phyloP scores from a whole-genome alignment of 2,329 filamentous ascomycete species.

The Aaosphaeria pasadenensis region DNA sequence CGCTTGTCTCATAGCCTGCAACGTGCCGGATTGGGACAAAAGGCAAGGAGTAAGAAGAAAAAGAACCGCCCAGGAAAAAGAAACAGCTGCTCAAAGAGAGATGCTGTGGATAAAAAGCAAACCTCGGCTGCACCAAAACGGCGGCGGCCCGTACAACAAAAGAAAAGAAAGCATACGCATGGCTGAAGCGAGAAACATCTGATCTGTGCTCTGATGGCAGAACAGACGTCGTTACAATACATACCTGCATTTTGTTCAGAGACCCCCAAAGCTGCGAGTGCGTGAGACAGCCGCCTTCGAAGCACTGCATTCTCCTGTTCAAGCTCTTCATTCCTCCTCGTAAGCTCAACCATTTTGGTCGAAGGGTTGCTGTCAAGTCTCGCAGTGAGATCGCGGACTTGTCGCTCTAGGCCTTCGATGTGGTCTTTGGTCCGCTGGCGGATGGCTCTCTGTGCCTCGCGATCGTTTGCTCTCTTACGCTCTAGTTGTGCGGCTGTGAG shows the following conservation, averaged over 20 bases:
- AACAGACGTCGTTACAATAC: constrained; percentile 18
- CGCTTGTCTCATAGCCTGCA: constrained; percentile 22
- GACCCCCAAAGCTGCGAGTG: constrained; percentile 38
- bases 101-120: constrained; percentile 10
- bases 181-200: constrained; percentile 17
- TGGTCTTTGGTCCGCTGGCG: constrained; percentile 58
- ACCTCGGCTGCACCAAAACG: constrained; percentile 19
- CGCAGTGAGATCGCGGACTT: constrained; percentile 51
- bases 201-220: constrained; percentile 18
- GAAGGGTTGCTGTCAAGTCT: constrained; percentile 45
- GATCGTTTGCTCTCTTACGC: constrained; percentile 59
- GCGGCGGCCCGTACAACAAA: constrained; percentile 23
- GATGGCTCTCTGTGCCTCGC: constrained; percentile 59
- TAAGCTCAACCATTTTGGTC: constrained; percentile 49
- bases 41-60: constrained; percentile 9
- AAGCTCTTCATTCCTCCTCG: constrained; percentile 53
- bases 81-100: background rate
- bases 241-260: constrained; percentile 36
- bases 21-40: constrained; percentile 18
- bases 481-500: constrained; percentile 58
- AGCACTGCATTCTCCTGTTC: constrained; percentile 55
- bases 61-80: constrained; percentile 6
- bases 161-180: constrained; percentile 18
- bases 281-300: constrained; percentile 48
- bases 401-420: constrained; percentile 56